These are phyloP conservation scores for Zygnema cylindricum DNA, from an alignment of 139 green algal genomes.

Conservation along the genomic window DNA sequence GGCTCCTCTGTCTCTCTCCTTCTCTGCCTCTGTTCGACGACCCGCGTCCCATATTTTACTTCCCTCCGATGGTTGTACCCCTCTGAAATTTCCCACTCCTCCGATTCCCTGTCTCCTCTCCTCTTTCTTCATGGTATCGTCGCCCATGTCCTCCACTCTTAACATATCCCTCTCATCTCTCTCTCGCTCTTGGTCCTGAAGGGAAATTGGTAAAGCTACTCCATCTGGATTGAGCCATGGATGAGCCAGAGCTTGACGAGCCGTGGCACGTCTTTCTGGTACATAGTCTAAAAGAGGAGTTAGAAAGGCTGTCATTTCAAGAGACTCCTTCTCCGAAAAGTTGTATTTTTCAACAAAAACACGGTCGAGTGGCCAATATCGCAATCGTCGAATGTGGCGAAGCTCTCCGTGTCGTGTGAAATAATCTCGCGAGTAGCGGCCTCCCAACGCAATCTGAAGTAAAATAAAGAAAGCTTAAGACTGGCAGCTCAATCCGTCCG, in stretches of 20 bases:
- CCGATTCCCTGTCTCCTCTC: background rate
- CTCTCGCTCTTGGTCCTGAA: background rate
- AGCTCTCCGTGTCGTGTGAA: slow-evolving; percentile 91
- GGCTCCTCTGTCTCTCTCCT: background rate
- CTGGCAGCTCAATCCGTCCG: too few species aligned
- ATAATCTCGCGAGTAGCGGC: slow-evolving; percentile 83
- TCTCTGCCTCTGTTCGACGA: background rate
- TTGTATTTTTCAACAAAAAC: slow-evolving; percentile 95
- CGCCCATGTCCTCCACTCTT: background rate
- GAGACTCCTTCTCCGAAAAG: slow-evolving; percentile 79
- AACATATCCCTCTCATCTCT: background rate
- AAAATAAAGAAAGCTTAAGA: too few species aligned
- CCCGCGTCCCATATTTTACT: background rate
- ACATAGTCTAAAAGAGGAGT: slow-evolving; percentile 90
- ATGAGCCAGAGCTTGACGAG: slow-evolving; percentile 83
- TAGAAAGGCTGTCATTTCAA: slow-evolving; percentile 83
- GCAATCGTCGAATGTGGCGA: slow-evolving; percentile 88
- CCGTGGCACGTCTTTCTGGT: slow-evolving; percentile 82
- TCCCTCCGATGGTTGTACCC: background rate
- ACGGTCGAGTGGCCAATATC: slow-evolving; percentile 87
- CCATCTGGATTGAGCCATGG: slow-evolving; percentile 78
- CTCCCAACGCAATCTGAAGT: slow-evolving; percentile 70
- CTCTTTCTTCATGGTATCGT: background rate
- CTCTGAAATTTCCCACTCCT: background rate
- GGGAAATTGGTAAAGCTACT: background rate